These are phyloP conservation scores for Danielozyma ontarioensis DNA, from an alignment of 805 yeast species.

Conservation along the genomic window DNA sequence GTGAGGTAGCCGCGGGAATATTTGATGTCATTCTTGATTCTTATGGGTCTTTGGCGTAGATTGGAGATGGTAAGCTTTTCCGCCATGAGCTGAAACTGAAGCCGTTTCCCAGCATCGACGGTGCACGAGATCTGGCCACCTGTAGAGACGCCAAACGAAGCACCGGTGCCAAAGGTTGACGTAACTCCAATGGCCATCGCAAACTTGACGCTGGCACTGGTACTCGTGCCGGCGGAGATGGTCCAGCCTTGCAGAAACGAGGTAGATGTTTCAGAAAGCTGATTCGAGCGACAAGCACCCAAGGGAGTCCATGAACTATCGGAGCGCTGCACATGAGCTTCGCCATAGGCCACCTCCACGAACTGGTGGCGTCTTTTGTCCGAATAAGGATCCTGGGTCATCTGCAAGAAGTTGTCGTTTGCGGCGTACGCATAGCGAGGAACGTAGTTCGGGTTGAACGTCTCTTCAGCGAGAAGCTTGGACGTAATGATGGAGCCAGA, in stretches of 20 bases:
- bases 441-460: conserved; percentile 5
- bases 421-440: conserved; percentile 1
- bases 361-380: conserved; percentile 2
- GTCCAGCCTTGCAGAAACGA: conserved; percentile 10
- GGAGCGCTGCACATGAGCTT: background rate
- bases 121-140: conserved; percentile 8
- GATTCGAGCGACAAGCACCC: conserved; percentile 6
- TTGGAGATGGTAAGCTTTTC: conserved; percentile 4
- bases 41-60: conserved; percentile 5
- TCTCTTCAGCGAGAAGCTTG: conserved; percentile 5
- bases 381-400: too few species aligned
- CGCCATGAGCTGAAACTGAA: conserved; percentile 7
- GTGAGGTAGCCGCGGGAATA: conserved; percentile 1
- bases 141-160: conserved; percentile 1
- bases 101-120: conserved; percentile 6
- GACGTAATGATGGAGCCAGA: conserved; percentile 10
- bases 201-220: conserved; percentile 4
- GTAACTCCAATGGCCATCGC: conserved; percentile 5
- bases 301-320: conserved; percentile 7
- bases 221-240: conserved; percentile 5
- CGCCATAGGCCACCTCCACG: conserved; percentile 4
- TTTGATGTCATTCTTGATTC: conserved; percentile 2
- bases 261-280: conserved; percentile 4
- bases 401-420: too few species aligned
- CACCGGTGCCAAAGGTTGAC: conserved; percentile 4